Evolutionary conservation across 2,329 filamentous ascomycete genomes (phyloP).

Genomic region (Epichloe scottii): DNA sequence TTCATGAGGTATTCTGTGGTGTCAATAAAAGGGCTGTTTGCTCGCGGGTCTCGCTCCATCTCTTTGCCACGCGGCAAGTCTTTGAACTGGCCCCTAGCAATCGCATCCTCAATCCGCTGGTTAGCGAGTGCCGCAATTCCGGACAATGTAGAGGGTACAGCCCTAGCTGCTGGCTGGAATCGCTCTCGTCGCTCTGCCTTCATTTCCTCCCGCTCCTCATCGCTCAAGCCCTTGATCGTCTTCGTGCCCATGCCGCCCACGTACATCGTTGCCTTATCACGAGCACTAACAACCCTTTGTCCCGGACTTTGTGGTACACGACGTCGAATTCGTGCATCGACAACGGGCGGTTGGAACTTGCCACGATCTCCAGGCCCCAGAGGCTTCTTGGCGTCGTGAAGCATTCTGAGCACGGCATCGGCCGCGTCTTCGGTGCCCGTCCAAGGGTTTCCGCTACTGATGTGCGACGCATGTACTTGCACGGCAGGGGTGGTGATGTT

Average conservation of each 20-base stretch:
- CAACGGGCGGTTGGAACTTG: conserved; percentile 31
- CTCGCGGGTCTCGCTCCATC: conserved; percentile 69
- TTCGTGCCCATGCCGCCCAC: conserved; percentile 33
- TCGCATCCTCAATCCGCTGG: conserved; percentile 85
- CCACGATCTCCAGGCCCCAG: conserved; percentile 39
- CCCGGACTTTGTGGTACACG: conserved; percentile 28
- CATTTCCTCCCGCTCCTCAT: conserved; percentile 60
- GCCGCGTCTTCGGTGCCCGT: conserved; percentile 60
- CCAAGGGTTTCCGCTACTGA: conserved; percentile 61
- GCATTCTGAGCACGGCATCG: conserved; percentile 73
- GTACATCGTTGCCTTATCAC: conserved; percentile 45
- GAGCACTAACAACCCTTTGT: conserved; percentile 38
- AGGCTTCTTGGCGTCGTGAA: conserved; percentile 66
- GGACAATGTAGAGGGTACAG: conserved; percentile 63
- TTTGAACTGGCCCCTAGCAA: conserved; percentile 77
- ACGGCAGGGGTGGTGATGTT: conserved; percentile 46
- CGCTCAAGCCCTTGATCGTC: conserved; percentile 41
- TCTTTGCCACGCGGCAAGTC: conserved; percentile 71
- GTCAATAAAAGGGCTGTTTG: conserved; percentile 80
- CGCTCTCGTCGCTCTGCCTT: conserved; percentile 66
- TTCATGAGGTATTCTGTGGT: conserved; percentile 98
- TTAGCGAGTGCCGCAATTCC: conserved; percentile 79
- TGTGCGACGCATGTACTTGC: conserved; percentile 47
- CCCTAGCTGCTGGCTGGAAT: conserved; percentile 59
- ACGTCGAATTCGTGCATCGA: conserved; percentile 39